These are phyloP conservation scores for Oenanthe sinensis DNA, from an alignment of 129 eudicot genomes.

Conservation along the genomic window DNA sequence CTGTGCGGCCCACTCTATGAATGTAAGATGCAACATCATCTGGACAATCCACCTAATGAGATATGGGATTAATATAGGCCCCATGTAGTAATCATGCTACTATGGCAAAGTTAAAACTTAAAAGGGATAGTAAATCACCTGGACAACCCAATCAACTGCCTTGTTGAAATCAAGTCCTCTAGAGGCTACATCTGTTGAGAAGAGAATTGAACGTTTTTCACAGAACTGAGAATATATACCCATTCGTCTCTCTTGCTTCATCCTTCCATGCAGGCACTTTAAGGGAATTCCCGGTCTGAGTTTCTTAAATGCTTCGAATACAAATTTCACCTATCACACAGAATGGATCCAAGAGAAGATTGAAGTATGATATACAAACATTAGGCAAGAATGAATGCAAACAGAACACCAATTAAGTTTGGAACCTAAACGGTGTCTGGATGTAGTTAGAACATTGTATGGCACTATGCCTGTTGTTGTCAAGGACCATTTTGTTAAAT, in stretches of 20 bases:
- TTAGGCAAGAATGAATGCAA: not conserved
- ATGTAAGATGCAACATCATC: conserved; percentile 78
- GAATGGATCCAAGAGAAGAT: not conserved
- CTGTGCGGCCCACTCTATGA: conserved; percentile 97
- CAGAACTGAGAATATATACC: conserved; percentile 64
- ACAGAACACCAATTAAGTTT: not conserved
- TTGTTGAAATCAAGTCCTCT: conserved; percentile 92
- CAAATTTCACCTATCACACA: conserved; percentile 60
- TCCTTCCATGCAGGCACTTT: conserved; percentile 87
- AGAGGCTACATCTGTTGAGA: conserved; percentile 76
- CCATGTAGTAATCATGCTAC: not conserved
- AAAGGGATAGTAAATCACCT: conserved; percentile 34
- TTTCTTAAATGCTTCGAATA: conserved; percentile 71
- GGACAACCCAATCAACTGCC: conserved; percentile 98
- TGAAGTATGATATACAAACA: not conserved
- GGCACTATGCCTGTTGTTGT: not conserved
- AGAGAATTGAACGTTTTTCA: conserved; percentile 54
- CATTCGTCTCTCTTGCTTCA: conserved; percentile 68
- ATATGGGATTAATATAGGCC: not conserved
- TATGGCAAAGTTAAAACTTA: not conserved
- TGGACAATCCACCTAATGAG: conserved; percentile 75
- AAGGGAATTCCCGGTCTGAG: conserved; percentile 94
- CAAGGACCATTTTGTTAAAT: not conserved
- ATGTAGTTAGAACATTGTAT: not conserved
- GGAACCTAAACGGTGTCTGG: not conserved